Percentiles rank a stretch among this genome's conserved stretches.
Conservation (phyloP, 768 basidiomycete species). For the Hypsizygus marmoreus region DNA sequence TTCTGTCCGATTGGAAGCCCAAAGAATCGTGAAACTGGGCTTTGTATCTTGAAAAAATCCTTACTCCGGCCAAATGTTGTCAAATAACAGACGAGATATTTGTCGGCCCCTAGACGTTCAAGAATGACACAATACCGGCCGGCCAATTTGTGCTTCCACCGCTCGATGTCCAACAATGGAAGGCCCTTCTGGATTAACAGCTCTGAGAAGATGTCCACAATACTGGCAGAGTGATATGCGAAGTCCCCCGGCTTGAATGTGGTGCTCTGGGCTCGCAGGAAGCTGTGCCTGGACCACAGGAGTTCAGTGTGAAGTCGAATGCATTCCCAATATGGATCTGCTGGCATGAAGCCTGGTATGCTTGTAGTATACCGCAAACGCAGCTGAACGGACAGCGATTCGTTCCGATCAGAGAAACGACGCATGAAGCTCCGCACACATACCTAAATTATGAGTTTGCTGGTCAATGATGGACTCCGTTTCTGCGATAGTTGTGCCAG, state of each 20-base stretch:
- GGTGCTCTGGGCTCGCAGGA: not conserved
- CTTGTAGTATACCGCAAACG: not conserved
- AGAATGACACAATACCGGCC: conserved; percentile 38
- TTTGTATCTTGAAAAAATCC: conserved; percentile 21
- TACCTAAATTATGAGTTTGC: too few relatives aligned
- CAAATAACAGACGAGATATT: conserved; percentile 38
- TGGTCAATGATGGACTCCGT: too few relatives aligned
- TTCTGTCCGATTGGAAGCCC: conserved; percentile 35
- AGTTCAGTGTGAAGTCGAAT: conserved; percentile 9
- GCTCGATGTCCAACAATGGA: conserved; percentile 18
- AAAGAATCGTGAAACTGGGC: conserved; percentile 31
- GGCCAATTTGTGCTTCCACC: conserved; percentile 14
- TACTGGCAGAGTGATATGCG: conserved; percentile 22
- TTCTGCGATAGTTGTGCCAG: too few relatives aligned
- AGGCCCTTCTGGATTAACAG: conserved; percentile 22
- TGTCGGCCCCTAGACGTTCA: conserved; percentile 23
- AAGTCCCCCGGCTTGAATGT: conserved; percentile 31
- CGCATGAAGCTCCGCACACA: too few relatives aligned
- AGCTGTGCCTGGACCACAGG: not conserved
- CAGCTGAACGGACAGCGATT: not conserved
- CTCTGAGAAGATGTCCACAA: conserved; percentile 21
- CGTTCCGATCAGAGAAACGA: not conserved
- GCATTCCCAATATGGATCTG: conserved; percentile 20
- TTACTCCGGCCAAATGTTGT: conserved; percentile 34
- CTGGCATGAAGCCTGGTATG: conserved; percentile 14